A percentile compares a stretch with the other conserved stretches of the same genome.
These are phyloP conservation scores for Coemansia sp. DNA, from an alignment of 192 early-diverging fungal species.

Conservation along the genomic window DNA sequence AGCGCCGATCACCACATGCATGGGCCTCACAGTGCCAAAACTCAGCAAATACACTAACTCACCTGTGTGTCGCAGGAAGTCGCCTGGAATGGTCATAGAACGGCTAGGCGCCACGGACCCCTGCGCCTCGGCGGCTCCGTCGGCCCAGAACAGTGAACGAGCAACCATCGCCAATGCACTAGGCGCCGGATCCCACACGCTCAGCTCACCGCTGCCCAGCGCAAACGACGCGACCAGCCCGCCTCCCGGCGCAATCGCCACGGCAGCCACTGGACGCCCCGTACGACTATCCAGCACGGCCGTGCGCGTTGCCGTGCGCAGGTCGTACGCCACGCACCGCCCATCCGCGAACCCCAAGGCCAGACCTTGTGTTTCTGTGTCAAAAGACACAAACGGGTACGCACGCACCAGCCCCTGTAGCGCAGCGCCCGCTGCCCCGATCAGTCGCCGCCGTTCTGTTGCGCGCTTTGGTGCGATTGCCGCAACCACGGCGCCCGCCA, in stretches of 20 bases:
- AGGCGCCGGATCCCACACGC: conserved; percentile 51
- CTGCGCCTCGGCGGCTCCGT: conserved; percentile 6
- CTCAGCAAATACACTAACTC: conserved; percentile 1
- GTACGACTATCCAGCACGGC: conserved; percentile 29
- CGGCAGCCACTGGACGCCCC: conserved; percentile 28
- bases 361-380: conserved; percentile 37
- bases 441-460: conserved; percentile 31
- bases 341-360: conserved; percentile 42
- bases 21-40: not conserved
- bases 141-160: conserved; percentile 41
- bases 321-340: conserved; percentile 40
- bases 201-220: conserved; percentile 31
- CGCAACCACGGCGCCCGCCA: conserved; percentile 38
- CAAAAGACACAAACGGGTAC: conserved; percentile 48
- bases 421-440: conserved; percentile 46
- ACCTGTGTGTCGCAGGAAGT: conserved; percentile 33
- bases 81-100: conserved; percentile 43
- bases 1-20: not conserved
- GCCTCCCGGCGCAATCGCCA: conserved; percentile 47
- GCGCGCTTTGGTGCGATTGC: conserved; percentile 45
- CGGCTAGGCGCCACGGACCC: conserved; percentile 38
- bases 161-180: conserved; percentile 53
- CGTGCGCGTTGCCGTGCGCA: conserved; percentile 47
- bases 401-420: conserved; percentile 44
- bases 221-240: conserved; percentile 53